phyloP scores from a whole-genome alignment of 768 basidiomycete species.

The Xanthoconium purpureum region DNA sequence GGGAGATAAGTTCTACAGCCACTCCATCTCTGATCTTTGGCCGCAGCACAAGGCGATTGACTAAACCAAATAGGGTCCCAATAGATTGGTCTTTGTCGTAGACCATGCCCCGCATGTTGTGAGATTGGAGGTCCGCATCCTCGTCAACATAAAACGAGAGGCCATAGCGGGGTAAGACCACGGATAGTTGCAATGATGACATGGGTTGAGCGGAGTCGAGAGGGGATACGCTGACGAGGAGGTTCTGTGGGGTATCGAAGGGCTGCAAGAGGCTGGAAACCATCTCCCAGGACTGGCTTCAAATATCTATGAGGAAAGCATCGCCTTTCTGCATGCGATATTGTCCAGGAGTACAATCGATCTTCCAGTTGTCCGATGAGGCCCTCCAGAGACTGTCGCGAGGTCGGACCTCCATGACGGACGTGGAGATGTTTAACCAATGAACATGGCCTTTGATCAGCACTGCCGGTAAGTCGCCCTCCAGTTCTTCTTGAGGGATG shows the following conservation, averaged over 20 bases:
- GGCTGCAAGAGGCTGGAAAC: constrained; percentile 22
- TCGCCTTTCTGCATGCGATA: constrained; percentile 6
- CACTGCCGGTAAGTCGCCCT: constrained; percentile 23
- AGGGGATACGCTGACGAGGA: constrained; percentile 18
- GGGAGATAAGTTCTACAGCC: constrained; percentile 2
- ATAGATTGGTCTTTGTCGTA: constrained; percentile 41
- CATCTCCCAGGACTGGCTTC: constrained; percentile 28
- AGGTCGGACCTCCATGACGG: constrained; percentile 28
- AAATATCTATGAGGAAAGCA: constrained; percentile 23
- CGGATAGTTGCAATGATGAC: constrained; percentile 17
- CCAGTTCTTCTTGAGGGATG: constrained; percentile 22
- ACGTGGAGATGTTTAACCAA: constrained; percentile 29
- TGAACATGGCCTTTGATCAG: constrained; percentile 26
- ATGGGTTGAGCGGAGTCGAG: background rate
- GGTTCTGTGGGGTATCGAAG: constrained; percentile 22
- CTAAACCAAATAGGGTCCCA: too few species aligned
- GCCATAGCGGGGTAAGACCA: constrained; percentile 40
- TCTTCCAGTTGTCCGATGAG: constrained; percentile 26
- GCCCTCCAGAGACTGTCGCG: constrained; percentile 22
- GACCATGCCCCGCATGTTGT: constrained; percentile 40
- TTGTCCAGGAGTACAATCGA: constrained; percentile 11
- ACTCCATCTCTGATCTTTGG: constrained; percentile 5
- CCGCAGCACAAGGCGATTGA: constrained; percentile 45
- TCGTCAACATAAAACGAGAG: constrained; percentile 34
- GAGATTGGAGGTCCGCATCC: constrained; percentile 36